Evolutionary conservation across 345 rosid species (phyloP).

Genomic region (Brassica nigra): DNA sequence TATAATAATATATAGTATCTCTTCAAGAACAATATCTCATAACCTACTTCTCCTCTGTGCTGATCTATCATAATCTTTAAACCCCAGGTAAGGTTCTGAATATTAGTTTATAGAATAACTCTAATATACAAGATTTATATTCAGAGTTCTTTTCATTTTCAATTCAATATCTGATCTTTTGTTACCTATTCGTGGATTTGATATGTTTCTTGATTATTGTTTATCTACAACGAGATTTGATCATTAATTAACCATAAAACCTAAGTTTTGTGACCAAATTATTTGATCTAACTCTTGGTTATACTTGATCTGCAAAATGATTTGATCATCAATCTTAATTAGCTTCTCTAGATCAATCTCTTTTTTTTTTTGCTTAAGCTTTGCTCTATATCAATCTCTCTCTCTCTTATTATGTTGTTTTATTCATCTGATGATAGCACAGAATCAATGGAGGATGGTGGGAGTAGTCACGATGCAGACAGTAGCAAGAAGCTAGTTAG

Average conservation of each 20-base stretch:
- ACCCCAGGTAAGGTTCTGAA: slow-evolving; percentile 24
- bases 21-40: slow-evolving; percentile 15
- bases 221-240: background rate
- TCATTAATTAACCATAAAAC: background rate
- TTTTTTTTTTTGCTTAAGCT: background rate
- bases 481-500: slow-evolving; percentile 63
- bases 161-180: slow-evolving; percentile 2
- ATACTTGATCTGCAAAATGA: slow-evolving; percentile 12
- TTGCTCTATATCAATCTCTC: background rate
- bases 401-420: background rate
- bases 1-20: slow-evolving; percentile 16
- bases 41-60: slow-evolving; percentile 12
- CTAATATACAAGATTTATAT: background rate
- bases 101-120: background rate
- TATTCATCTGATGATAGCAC: slow-evolving; percentile 1
- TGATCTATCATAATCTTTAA: slow-evolving; percentile 21
- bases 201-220: slow-evolving; percentile 22
- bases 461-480: slow-evolving; percentile 44
- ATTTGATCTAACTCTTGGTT: background rate
- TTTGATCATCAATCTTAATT: slow-evolving; percentile 10
- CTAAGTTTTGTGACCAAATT: background rate
- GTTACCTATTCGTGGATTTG: background rate
- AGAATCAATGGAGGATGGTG: slow-evolving; percentile 41
- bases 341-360: background rate
- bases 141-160: background rate